A percentile compares a stretch with the other conserved stretches of the same genome.
These are phyloP conservation scores for Carex cristatella DNA, from an alignment of 176 grass and related monocot species.

Conservation along the genomic window DNA sequence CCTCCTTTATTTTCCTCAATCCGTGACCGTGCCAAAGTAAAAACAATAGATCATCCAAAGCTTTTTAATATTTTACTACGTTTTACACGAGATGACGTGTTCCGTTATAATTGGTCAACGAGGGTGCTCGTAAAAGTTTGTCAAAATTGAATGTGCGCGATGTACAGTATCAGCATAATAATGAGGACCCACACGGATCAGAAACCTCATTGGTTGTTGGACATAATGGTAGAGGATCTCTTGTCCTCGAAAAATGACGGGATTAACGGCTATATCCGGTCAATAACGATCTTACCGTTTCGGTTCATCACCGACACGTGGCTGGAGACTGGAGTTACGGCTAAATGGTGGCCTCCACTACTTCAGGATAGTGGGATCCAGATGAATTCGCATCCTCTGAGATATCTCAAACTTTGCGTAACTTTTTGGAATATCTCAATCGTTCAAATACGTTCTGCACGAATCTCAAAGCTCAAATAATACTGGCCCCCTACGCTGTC, in stretches of 20 bases:
- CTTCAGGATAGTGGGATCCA: background rate
- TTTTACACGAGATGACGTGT: background rate
- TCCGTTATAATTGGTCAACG: background rate
- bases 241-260: background rate
- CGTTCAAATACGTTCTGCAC: no score
- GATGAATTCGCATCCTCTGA: no score
- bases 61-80: background rate
- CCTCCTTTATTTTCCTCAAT: constrained; percentile 3
- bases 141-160: background rate
- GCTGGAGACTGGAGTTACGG: background rate
- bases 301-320: background rate
- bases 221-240: background rate
- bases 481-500: no score
- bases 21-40: background rate
- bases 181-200: background rate
- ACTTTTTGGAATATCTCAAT: no score
- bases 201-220: background rate
- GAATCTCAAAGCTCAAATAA: no score
- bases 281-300: background rate
- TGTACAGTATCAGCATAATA: background rate
- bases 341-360: constrained; percentile 9
- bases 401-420: no score
- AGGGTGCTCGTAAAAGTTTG: background rate
- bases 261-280: constrained; percentile 3
- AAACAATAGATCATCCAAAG: background rate